These are phyloP conservation scores for Diaporthe velutina DNA, from an alignment of 2,329 filamentous ascomycete genomes.

Conservation along the genomic window DNA sequence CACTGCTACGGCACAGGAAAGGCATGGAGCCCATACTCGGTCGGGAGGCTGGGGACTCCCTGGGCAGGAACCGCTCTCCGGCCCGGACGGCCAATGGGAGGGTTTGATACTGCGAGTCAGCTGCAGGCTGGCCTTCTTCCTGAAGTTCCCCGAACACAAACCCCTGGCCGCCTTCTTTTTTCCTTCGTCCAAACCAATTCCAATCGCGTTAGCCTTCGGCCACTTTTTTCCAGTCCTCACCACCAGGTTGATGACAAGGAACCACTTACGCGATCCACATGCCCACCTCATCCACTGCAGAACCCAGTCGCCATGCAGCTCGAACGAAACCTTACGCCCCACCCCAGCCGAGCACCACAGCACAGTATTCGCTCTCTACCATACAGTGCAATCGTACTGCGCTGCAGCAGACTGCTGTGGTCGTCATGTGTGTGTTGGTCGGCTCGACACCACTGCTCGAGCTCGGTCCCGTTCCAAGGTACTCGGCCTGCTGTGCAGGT, in stretches of 20 bases:
- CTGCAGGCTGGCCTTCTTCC: conserved; percentile 37
- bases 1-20: neutral
- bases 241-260: conserved; percentile 27
- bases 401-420: neutral
- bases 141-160: conserved; percentile 32
- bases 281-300: conserved; percentile 25
- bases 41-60: conserved; percentile 26
- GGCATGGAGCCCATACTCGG: neutral
- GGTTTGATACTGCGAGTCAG: conserved; percentile 28
- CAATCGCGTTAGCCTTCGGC: conserved; percentile 27
- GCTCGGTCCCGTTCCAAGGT: neutral
- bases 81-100: conserved; percentile 23
- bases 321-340: conserved; percentile 25
- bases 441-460: neutral
- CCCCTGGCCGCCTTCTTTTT: conserved; percentile 27
- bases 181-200: neutral
- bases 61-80: conserved; percentile 21
- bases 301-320: conserved; percentile 37
- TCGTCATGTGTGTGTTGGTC: neutral
- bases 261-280: conserved; percentile 26
- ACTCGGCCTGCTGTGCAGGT: neutral
- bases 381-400: neutral
- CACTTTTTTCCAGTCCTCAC: conserved; percentile 15
- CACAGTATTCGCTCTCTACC: neutral
- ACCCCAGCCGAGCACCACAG: neutral